A percentile compares a stretch with the other conserved stretches of the same genome.
Conservation (phyloP, 352 stramenopile genomes). For the Globisporangium megalacanthum region DNA sequence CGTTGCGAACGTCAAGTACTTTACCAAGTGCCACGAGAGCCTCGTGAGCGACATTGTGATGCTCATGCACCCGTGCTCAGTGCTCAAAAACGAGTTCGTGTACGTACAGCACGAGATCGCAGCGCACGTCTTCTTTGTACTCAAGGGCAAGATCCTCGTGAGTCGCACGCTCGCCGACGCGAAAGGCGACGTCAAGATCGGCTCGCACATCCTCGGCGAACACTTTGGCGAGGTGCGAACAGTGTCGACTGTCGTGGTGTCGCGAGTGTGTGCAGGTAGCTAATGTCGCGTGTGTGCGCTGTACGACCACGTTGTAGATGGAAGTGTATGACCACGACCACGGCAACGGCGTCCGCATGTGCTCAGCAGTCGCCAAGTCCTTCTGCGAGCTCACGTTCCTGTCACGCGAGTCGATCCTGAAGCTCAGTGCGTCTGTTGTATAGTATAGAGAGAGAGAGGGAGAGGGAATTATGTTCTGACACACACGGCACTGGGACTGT, state of each 20-base stretch:
- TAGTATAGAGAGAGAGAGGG: background rate
- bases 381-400: slow-evolving; percentile 81
- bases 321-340: slow-evolving; percentile 78
- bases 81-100: slow-evolving; percentile 72
- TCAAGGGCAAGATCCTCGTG: slow-evolving; percentile 68
- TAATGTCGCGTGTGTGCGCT: too few relatives aligned
- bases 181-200: slow-evolving; percentile 43
- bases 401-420: slow-evolving; percentile 60
- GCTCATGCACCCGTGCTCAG: slow-evolving; percentile 68
- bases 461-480: background rate
- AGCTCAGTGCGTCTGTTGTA: slow-evolving; percentile 49
- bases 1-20: slow-evolving; percentile 66
- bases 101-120: slow-evolving; percentile 82
- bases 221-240: slow-evolving; percentile 74
- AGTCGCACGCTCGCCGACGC: slow-evolving; percentile 42
- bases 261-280: too few relatives aligned
- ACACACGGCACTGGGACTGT: background rate
- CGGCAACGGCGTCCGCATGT: slow-evolving; percentile 81
- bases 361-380: slow-evolving; percentile 66
- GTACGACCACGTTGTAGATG: slow-evolving; percentile 22
- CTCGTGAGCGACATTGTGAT: slow-evolving; percentile 84
- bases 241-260: background rate
- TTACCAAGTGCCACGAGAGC: slow-evolving; percentile 68
- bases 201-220: slow-evolving; percentile 41
- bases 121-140: slow-evolving; percentile 76